Base-by-base conservation (phyloP, 176 grass and related monocot species). In the Eragrostis nindensis region DNA sequence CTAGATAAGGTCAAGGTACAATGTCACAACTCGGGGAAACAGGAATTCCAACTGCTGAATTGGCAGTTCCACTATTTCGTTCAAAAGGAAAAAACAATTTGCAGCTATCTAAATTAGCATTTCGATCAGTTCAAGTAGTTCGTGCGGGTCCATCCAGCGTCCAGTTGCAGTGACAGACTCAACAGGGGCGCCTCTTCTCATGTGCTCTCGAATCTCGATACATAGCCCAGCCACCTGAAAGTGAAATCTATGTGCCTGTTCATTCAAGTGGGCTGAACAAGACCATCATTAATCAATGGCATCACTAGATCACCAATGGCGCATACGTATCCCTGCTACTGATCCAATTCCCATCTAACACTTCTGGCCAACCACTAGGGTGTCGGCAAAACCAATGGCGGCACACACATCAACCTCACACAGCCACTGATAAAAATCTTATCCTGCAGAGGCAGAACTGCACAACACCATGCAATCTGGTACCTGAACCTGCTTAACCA, bases 1-100 rank as follows among this genome's bases (percentile, higher is more conserved):
- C 67, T 57, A 62, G 73, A 86, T 78, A 90, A 89, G 87, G 49
- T 60, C 72, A 32, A 36, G 73, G 73, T 60, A 45, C 83, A 86
- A 61, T 85, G 83, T 76, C 83, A 86, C 66, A 25, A 0, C 66
- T 26, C 8, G 48, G 77, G n/a, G 66, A 76, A 42, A 61, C 87
- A 89, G 72, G 42, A 24, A 59, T 39, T 54, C 86, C 77, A 77
- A 78, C 66, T 57, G 44, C 72, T 77, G 66, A 16, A 71, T 66
- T 73, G 66, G 57, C 48, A 21, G 39, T 48, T 65, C 47, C 55
- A 61, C 57, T 61, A 61, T 27, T 61, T 26, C 57, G 13, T 61
- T 61, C 8, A 22, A 14, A 61, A 61, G 13, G 11, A 48, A 29
- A 70, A 44, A 69, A 41, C 55, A 57, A 57, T 57, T 61, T 27